A percentile compares a stretch with the other conserved stretches of the same genome.
These are phyloP conservation scores for Corymbia citriodora DNA, from an alignment of 441 rosid species.

Conservation along the genomic window DNA sequence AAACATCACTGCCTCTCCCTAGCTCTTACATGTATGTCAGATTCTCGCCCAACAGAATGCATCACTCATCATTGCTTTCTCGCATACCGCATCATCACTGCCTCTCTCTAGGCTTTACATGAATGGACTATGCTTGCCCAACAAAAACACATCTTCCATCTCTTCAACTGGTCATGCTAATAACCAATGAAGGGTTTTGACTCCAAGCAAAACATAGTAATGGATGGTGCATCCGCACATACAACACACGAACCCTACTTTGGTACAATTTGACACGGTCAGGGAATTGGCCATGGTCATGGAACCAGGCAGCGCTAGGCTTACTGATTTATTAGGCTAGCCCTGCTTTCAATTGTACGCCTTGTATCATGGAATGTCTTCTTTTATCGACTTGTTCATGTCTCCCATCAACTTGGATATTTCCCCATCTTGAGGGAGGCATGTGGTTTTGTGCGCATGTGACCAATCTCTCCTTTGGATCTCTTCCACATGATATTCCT, in stretches of 20 bases:
- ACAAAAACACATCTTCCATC: not conserved
- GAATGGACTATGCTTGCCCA: not conserved
- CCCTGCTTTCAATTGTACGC: not conserved
- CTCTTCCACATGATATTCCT: not conserved
- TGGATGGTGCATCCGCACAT: not conserved
- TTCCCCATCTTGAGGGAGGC: not conserved
- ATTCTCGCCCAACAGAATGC: not conserved
- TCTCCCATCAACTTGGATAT: not conserved
- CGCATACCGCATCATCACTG: not conserved
- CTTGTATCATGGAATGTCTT: not conserved
- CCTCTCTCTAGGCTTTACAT: not conserved
- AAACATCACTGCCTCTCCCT: not conserved
- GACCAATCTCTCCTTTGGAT: rapidly evolving
- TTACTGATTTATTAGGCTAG: not conserved
- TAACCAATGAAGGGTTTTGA: not conserved
- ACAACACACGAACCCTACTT: not conserved
- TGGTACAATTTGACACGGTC: not conserved
- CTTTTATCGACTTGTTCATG: rapidly evolving
- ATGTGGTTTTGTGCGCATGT: rapidly evolving
- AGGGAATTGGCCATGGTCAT: not conserved
- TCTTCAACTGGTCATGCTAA: not conserved
- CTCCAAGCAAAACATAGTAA: not conserved
- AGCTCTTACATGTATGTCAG: not conserved
- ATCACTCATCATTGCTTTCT: not conserved
- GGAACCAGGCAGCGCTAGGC: not conserved